Evolutionary conservation across 495 filamentous ascomycete species (phyloP).

Genomic region (Oidiodendron maius): DNA sequence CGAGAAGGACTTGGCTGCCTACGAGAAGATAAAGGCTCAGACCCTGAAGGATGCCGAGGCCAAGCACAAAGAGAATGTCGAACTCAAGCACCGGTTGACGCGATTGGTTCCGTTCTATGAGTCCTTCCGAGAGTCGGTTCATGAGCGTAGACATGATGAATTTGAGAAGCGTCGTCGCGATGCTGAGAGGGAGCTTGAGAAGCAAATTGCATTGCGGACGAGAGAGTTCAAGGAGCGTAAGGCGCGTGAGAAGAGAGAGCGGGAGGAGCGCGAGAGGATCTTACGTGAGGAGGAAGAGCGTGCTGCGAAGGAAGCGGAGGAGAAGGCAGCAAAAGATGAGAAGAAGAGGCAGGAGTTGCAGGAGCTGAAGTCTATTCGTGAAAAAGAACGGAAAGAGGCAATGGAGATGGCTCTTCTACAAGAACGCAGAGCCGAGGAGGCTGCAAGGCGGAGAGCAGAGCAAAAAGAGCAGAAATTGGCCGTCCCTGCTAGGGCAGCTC

Average conservation of each 20-base stretch:
- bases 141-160: slow-evolving; percentile 83
- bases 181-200: slow-evolving; percentile 84
- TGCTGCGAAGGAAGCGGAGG: slow-evolving; percentile 70
- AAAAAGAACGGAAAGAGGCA: slow-evolving; percentile 68
- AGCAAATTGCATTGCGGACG: slow-evolving; percentile 77
- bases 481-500: background rate
- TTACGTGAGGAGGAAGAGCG: slow-evolving; percentile 82
- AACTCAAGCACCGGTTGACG: slow-evolving; percentile 84
- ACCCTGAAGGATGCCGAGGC: slow-evolving; percentile 71
- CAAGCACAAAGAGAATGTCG: slow-evolving; percentile 86
- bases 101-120: slow-evolving; percentile 78
- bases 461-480: slow-evolving; percentile 35
- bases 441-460: slow-evolving; percentile 42
- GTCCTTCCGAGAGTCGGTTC: slow-evolving; percentile 69
- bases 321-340: slow-evolving; percentile 68
- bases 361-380: slow-evolving; percentile 73
- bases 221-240: slow-evolving; percentile 76
- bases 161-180: slow-evolving; percentile 89
- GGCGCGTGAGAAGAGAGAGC: slow-evolving; percentile 69
- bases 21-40: slow-evolving; percentile 70
- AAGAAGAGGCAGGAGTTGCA: slow-evolving; percentile 53
- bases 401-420: slow-evolving; percentile 44
- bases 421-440: slow-evolving; percentile 46
- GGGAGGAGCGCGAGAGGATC: slow-evolving; percentile 70
- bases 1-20: slow-evolving; percentile 70